These are phyloP conservation scores for Podospora tetraspora DNA, from an alignment of 495 filamentous ascomycete species.

Conservation along the genomic window DNA sequence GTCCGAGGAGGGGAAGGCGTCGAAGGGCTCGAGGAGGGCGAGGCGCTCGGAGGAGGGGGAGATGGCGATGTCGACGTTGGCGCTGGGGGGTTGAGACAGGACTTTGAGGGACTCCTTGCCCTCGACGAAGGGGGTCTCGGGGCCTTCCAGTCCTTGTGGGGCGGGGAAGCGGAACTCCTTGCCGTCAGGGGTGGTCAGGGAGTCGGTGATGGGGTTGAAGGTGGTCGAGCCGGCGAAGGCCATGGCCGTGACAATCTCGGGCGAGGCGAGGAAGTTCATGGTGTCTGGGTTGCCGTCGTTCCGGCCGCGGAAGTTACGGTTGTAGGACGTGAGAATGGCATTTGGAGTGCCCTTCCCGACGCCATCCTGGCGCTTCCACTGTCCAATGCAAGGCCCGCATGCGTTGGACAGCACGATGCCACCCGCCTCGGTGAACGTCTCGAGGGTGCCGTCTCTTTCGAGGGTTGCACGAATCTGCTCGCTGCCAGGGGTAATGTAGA, in stretches of 20 bases:
- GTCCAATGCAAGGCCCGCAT: slow-evolving; percentile 91
- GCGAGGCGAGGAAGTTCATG: slow-evolving; percentile 97
- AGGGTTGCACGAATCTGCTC: slow-evolving; percentile 95
- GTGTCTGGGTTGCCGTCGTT: slow-evolving; percentile 95
- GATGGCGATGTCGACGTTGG: slow-evolving; percentile 62
- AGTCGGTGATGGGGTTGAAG: slow-evolving; percentile 94
- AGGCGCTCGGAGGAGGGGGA: slow-evolving; percentile 82
- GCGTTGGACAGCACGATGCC: slow-evolving; percentile 91
- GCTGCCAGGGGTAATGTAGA: slow-evolving; percentile 94
- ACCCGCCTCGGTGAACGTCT: slow-evolving; percentile 81
- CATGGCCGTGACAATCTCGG: slow-evolving; percentile 95
- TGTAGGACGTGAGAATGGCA: slow-evolving; percentile 95
- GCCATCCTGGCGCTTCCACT: slow-evolving; percentile 90
- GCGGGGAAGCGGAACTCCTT: slow-evolving; percentile 79
- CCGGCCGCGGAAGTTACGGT: slow-evolving; percentile 95
- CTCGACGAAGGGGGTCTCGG: slow-evolving; percentile 67
- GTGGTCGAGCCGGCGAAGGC: slow-evolving; percentile 85
- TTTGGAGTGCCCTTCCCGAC: slow-evolving; percentile 80
- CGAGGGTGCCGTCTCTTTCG: slow-evolving; percentile 75
- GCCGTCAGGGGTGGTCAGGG: slow-evolving; percentile 74
- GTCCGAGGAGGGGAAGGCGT: slow-evolving; percentile 71
- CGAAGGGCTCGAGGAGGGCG: slow-evolving; percentile 86
- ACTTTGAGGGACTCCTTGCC: slow-evolving; percentile 75
- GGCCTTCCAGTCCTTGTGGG: slow-evolving; percentile 72
- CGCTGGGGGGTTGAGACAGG: slow-evolving; percentile 61